Conservation (phyloP, 352 stramenopile genomes). For the Phytophthora meadii region DNA sequence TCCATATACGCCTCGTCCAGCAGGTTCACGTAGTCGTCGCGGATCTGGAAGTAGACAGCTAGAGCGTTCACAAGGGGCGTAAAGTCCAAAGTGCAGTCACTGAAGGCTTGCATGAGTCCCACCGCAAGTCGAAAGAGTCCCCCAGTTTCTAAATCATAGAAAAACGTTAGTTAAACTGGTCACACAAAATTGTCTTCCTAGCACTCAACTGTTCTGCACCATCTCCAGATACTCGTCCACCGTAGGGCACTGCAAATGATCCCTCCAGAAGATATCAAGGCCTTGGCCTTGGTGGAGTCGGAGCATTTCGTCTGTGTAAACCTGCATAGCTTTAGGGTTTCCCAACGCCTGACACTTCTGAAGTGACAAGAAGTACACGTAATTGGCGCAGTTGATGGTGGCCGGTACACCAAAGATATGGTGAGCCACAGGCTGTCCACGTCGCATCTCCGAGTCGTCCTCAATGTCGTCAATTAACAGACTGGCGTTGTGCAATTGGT, state of each 20-base stretch:
- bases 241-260: slow-evolving; percentile 89
- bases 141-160: slow-evolving; percentile 84
- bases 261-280: slow-evolving; percentile 96
- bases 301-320: slow-evolving; percentile 96
- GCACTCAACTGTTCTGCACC: slow-evolving; percentile 94
- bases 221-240: slow-evolving; percentile 94
- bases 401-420: slow-evolving; percentile 95
- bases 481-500: slow-evolving; percentile 96
- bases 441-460: slow-evolving; percentile 96
- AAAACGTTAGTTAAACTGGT: background rate
- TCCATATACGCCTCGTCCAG: slow-evolving; percentile 96
- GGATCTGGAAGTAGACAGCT: slow-evolving; percentile 98
- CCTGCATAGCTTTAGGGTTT: slow-evolving; percentile 84
- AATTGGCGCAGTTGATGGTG: slow-evolving; percentile 99
- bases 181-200: background rate
- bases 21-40: slow-evolving; percentile 98
- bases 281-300: slow-evolving; percentile 96
- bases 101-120: slow-evolving; percentile 94
- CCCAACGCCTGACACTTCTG: slow-evolving; percentile 90
- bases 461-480: slow-evolving; percentile 99
- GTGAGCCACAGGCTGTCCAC: slow-evolving; percentile 95
- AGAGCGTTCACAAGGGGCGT: slow-evolving; percentile 93
- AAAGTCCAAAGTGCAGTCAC: slow-evolving; percentile 75
- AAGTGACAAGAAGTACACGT: slow-evolving; percentile 97
- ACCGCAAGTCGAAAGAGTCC: slow-evolving; percentile 97